These are phyloP conservation scores for Colletotrichum scovillei DNA, from an alignment of 2,329 filamentous ascomycete genomes.

Conservation along the genomic window DNA sequence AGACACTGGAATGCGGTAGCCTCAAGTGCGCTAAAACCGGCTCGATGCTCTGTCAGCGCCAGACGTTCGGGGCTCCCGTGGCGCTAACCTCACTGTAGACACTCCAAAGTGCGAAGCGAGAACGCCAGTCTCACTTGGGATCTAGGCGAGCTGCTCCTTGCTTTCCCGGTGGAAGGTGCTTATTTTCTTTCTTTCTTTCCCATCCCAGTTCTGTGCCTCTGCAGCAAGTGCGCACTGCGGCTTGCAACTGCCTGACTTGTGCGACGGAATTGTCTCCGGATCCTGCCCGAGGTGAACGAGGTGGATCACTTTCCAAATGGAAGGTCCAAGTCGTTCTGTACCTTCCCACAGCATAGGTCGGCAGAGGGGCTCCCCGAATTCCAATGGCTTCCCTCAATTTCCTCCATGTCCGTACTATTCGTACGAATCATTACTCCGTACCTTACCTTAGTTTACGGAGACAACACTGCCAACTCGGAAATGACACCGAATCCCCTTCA, in stretches of 20 bases:
- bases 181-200: neutral
- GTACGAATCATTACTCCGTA: neutral
- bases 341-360: neutral
- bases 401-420: no score
- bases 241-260: neutral
- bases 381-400: no score
- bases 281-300: neutral
- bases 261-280: neutral
- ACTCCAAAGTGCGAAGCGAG: neutral
- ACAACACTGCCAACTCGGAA: neutral
- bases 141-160: neutral
- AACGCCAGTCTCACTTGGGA: neutral
- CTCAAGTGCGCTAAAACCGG: neutral
- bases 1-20: neutral
- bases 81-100: neutral
- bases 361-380: no score
- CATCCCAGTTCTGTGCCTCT: no score
- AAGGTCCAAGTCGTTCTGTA: neutral
- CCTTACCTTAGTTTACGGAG: neutral
- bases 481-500: neutral
- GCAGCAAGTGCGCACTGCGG: no score
- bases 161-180: neutral
- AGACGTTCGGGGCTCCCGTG: conserved; percentile 9
- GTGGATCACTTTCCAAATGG: neutral
- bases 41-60: neutral